Evolutionary conservation across 139 green algal species (phyloP), one percentile per base, ranked within the genome.

Genomic region (Mychonastes homosphaera): DNA sequence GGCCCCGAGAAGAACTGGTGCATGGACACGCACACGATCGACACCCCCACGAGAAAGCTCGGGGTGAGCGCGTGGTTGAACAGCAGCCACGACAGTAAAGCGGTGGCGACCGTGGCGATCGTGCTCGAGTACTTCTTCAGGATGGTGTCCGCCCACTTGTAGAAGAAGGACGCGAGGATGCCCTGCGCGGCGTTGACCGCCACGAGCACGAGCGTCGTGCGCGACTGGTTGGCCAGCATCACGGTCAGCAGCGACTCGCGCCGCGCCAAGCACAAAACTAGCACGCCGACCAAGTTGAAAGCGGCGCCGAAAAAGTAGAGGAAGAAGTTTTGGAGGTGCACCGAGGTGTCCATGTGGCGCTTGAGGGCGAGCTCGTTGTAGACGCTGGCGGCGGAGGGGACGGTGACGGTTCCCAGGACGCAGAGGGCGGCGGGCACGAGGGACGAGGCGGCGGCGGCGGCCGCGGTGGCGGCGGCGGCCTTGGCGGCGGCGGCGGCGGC

Each of bases 1-100:
- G n/a, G n/a, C n/a, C n/a, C n/a, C n/a, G n/a, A n/a, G 50, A 67
- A 67, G 50, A 67, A 67, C 67, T 94, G 83, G 77, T 98, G 91
- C 91, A 98, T 97, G 63, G 84, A 95, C 45, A 98, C 91, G 71
- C 95, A 87, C 0, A 98, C 91, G n/a, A 98, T 91, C 32, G 79
- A 85, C 2, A 98, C 82, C 27, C 89, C 91, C 23, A 98, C 79
- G 10, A 79, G 45, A 55, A 98, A 98, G 78, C 97, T 97, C 46
- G 90, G 70, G 2, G 87, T 93, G 18, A 98, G 79, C 28, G 68
- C 26, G 65, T 97, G 91, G 10, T 80, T 79, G 57, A 98, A 97
- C n/a, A 95, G 54, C 0, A 65, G 56, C 2, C 83, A 88, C 19
- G 77, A 90, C 73, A 97, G 80, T 38, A 97, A 26, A 2, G 74